These are phyloP conservation scores for Populus simonii DNA, from an alignment of 345 rosid species.

Conservation along the genomic window DNA sequence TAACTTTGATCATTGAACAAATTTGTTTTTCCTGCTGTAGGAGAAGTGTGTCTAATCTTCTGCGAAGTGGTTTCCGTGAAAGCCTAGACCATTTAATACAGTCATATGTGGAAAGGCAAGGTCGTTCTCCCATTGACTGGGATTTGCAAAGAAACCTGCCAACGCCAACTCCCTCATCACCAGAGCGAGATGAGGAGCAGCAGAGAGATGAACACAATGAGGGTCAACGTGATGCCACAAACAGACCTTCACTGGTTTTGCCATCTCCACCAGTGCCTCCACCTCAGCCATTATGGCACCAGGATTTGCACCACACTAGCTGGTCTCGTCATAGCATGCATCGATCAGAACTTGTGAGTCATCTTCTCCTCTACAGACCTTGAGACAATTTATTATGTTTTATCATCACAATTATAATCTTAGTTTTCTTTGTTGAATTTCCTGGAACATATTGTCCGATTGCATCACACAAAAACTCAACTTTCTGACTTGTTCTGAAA, in stretches of 20 bases:
- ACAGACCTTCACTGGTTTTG: constrained; percentile 62
- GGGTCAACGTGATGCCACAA: constrained; percentile 42
- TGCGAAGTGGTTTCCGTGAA: constrained; percentile 98
- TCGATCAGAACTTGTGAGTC: constrained; percentile 85
- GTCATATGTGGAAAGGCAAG: constrained; percentile 90
- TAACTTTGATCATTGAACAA: constrained; percentile 7
- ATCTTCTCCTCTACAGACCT: constrained; percentile 5
- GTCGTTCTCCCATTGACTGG: constrained; percentile 86
- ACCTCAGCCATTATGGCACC: constrained; percentile 95
- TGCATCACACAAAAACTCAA: background rate
- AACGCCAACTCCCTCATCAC: constrained; percentile 54
- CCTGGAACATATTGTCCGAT: background rate
- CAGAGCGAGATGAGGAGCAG: constrained; percentile 60
- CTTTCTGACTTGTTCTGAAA: background rate
- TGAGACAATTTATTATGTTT: background rate
- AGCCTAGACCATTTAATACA: constrained; percentile 94
- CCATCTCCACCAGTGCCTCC: constrained; percentile 89
- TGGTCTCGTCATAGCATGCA: constrained; percentile 93
- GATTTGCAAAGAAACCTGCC: constrained; percentile 80
- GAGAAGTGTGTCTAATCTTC: constrained; percentile 96
- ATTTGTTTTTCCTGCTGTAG: constrained; percentile 37
- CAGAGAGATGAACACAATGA: constrained; percentile 60
- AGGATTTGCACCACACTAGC: constrained; percentile 69
- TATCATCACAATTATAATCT: background rate
- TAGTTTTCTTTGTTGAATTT: constrained; percentile 4